Evolutionary conservation across 1,284 basidiomycete species (phyloP).

Genomic region (Bjerkandera adusta): DNA sequence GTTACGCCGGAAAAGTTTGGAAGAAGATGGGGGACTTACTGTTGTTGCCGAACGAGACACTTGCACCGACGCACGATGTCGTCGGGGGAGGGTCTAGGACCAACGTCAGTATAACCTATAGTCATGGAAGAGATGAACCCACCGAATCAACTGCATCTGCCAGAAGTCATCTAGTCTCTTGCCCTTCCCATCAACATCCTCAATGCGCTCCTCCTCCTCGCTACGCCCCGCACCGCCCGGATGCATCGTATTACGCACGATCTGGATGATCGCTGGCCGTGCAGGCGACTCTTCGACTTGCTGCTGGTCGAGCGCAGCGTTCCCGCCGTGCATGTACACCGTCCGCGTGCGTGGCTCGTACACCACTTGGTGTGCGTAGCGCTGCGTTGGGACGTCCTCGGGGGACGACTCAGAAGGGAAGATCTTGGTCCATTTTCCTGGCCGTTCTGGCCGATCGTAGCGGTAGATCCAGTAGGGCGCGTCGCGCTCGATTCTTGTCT

Average conservation of each 20-base stretch:
- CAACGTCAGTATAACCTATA: background rate
- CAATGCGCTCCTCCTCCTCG: slow-evolving; percentile 11
- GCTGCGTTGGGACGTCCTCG: slow-evolving; percentile 13
- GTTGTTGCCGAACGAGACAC: slow-evolving; percentile 64
- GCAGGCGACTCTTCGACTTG: slow-evolving; percentile 4
- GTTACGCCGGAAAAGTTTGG: background rate
- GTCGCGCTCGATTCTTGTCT: slow-evolving; percentile 46
- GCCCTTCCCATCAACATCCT: slow-evolving; percentile 30
- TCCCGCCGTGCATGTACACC: slow-evolving; percentile 72
- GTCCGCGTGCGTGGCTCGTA: slow-evolving; percentile 57
- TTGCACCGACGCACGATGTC: slow-evolving; percentile 60
- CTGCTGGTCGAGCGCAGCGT: slow-evolving; percentile 41
- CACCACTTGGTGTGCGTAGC: slow-evolving; percentile 76
- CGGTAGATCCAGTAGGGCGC: slow-evolving; percentile 64
- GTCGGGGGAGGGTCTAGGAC: slow-evolving; percentile 49
- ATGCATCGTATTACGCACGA: background rate
- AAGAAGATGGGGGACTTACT: slow-evolving; percentile 40
- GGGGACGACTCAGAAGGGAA: slow-evolving; percentile 31
- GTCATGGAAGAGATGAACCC: slow-evolving; percentile 16
- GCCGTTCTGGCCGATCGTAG: slow-evolving; percentile 45
- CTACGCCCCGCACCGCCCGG: background rate
- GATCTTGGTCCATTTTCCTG: slow-evolving; percentile 65
- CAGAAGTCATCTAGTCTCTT: slow-evolving; percentile 72
- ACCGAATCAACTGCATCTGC: slow-evolving; percentile 69
- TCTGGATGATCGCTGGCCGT: background rate